These are phyloP conservation scores for Nakazawaea populi DNA, from an alignment of 805 yeast species.

Conservation along the genomic window DNA sequence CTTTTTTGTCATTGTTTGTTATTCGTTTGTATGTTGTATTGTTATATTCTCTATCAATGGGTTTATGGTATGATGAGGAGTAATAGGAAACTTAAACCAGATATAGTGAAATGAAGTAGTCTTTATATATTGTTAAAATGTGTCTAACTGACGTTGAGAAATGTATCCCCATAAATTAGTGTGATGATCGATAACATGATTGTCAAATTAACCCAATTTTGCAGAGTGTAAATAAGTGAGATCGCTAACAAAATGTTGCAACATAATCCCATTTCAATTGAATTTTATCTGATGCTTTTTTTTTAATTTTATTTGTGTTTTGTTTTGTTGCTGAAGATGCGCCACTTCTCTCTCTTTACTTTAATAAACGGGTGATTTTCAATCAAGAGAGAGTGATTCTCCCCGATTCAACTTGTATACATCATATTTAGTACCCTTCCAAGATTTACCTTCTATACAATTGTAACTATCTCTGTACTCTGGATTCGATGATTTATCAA, in stretches of 20 bases:
- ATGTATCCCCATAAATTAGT: not conserved
- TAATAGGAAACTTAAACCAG: too few species aligned
- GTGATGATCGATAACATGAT: not conserved
- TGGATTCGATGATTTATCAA: too few species aligned
- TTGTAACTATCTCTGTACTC: too few species aligned
- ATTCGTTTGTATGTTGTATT: not conserved
- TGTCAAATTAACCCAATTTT: not conserved
- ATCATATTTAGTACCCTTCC: not conserved
- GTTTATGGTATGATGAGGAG: too few species aligned
- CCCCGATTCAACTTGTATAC: too few species aligned
- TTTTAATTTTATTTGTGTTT: too few species aligned
- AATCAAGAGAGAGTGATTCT: not conserved
- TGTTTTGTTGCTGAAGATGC: too few species aligned
- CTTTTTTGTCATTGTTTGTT: conserved; percentile 3
- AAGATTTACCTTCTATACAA: too few species aligned
- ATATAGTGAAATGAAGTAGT: too few species aligned
- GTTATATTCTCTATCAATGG: too few species aligned
- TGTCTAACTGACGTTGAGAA: too few species aligned
- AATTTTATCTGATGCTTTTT: not conserved
- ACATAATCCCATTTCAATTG: not conserved
- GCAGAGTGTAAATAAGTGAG: not conserved
- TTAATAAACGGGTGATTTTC: not conserved
- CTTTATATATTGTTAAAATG: not conserved
- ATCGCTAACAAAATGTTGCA: not conserved
- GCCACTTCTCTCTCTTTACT: too few species aligned